Evolutionary conservation across 2,329 filamentous ascomycete genomes (phyloP), one percentile per base, ranked within the genome.

Genomic region (Colletotrichum cuscutae): DNA sequence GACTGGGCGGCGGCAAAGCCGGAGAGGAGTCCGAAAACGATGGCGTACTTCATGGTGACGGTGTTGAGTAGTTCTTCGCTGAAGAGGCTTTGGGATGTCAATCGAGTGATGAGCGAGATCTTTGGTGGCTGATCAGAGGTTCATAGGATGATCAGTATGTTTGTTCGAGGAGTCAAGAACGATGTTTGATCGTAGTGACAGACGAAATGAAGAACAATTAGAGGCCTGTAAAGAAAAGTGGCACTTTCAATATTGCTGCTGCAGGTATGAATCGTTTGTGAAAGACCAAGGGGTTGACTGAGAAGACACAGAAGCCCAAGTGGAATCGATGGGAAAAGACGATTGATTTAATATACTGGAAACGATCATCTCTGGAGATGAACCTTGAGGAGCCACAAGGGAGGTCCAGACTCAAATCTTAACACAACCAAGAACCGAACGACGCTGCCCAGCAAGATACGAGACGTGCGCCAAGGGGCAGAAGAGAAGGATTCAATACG

Each of bases 1-100:
- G 71, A 74, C 62, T 75, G 74, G 8, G 74, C 74, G 65, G 72
- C 68, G 64, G 61, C 74, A 52, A 75, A 57, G 58, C 68, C 74
- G 65, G 56, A 54, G 60, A 74, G 32, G 61, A 74, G 26, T 52
- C 67, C 57, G 57, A 72, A 35, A 22, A 72, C 61, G 56, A 49
- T 9, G 61, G 37, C 42, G 66, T 60, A 65, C 71, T 71, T 56
- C 71, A 73, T 73, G 4, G n/a, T 69, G 65, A 28, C 15, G 28
- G 13, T 30, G 7, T 8, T 28, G 22, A 11, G 19, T 26, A 13
- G 24, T n/a, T 5, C 19, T 3, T 46, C 5, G 52, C 5, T 49
- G 8, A 4, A 35, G n/a, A 6, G 35, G 15, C 5, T 22, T 22
- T 28, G 19, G n/a, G 2, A 63, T 5, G 22, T 37, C 13, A 30